These are phyloP conservation scores for Narthecium ossifragum DNA, from an alignment of 106 monocot genomes.

Conservation along the genomic window DNA sequence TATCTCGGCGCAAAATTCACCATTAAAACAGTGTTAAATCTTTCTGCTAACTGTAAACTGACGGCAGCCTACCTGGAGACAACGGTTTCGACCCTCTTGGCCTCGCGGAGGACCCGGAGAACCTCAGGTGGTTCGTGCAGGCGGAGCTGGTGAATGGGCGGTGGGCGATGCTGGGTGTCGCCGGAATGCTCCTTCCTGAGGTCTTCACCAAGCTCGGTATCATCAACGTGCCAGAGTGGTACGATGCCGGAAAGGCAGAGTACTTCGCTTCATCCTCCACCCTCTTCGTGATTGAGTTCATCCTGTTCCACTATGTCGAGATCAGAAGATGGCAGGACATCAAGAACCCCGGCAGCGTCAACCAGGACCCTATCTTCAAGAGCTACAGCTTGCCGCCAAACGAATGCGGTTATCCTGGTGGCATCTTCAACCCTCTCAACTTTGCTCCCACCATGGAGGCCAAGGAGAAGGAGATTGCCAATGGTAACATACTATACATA, in stretches of 20 bases:
- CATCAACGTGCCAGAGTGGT: slow-evolving; percentile 81
- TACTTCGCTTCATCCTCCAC: slow-evolving; percentile 97
- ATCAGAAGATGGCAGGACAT: slow-evolving; percentile 98
- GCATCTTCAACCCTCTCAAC: slow-evolving; percentile 96
- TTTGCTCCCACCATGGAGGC: slow-evolving; percentile 68
- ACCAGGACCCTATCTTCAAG: slow-evolving; percentile 99
- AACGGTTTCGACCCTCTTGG: slow-evolving; percentile 97
- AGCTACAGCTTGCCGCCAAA: slow-evolving; percentile 72
- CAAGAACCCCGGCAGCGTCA: slow-evolving; percentile 96
- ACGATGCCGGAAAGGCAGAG: slow-evolving; percentile 79
- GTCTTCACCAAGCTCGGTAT: slow-evolving; percentile 81
- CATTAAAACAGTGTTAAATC: no score
- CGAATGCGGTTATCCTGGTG: slow-evolving; percentile 81
- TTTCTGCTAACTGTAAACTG: no score
- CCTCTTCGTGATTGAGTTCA: slow-evolving; percentile 96
- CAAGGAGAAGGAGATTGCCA: slow-evolving; percentile 98
- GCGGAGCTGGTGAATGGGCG: slow-evolving; percentile 83
- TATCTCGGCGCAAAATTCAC: no score
- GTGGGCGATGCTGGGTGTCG: slow-evolving; percentile 97
- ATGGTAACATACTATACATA: slow-evolving; percentile 40
- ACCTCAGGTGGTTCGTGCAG: slow-evolving; percentile 82
- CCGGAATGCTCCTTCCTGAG: slow-evolving; percentile 89
- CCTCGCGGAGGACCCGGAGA: slow-evolving; percentile 89
- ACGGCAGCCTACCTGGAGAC: slow-evolving; percentile 72
- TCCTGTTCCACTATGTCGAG: slow-evolving; percentile 95